phyloP scores from a whole-genome alignment of 495 filamentous ascomycete species.

The Aspergillus mulundensis region DNA sequence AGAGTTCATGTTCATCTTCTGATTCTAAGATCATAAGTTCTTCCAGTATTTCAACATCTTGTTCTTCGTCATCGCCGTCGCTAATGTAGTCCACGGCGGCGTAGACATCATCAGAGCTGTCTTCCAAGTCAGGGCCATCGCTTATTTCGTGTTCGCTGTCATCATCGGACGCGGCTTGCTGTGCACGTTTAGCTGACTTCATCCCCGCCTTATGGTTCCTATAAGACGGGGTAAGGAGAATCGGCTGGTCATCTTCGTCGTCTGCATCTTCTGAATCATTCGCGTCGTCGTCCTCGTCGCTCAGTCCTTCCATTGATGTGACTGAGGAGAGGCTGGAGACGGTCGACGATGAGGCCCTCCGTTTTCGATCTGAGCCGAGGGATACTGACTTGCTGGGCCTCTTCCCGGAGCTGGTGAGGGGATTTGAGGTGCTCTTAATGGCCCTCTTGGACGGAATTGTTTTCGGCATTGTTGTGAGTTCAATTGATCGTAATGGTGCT shows the following conservation, averaged over 20 bases:
- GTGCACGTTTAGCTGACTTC: slow-evolving; percentile 26
- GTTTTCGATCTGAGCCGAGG: slow-evolving; percentile 30
- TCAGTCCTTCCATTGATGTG: slow-evolving; percentile 36
- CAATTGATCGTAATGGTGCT: neutral
- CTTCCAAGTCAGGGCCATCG: slow-evolving; percentile 32
- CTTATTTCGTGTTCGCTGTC: slow-evolving; percentile 49
- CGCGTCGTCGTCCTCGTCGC: slow-evolving; percentile 36
- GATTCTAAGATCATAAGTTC: slow-evolving; percentile 66
- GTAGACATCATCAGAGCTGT: slow-evolving; percentile 62
- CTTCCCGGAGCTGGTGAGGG: slow-evolving; percentile 12
- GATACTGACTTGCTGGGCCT: slow-evolving; percentile 27
- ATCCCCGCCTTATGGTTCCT: slow-evolving; percentile 44
- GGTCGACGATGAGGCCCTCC: slow-evolving; percentile 37
- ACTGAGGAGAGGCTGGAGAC: slow-evolving; percentile 44
- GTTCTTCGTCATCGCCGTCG: slow-evolving; percentile 72
- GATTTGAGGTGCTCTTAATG: slow-evolving; percentile 26
- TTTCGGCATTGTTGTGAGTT: slow-evolving; percentile 28
- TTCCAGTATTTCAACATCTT: slow-evolving; percentile 67
- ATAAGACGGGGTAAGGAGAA: slow-evolving; percentile 51
- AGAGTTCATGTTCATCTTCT: slow-evolving; percentile 38
- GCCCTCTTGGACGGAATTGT: slow-evolving; percentile 30
- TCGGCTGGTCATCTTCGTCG: slow-evolving; percentile 48
- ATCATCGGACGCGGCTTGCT: slow-evolving; percentile 56
- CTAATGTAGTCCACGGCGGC: slow-evolving; percentile 73
- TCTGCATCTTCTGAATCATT: slow-evolving; percentile 48